Conservation (phyloP, 2,329 filamentous ascomycete genomes). For the Pestalotiopsis sp. region DNA sequence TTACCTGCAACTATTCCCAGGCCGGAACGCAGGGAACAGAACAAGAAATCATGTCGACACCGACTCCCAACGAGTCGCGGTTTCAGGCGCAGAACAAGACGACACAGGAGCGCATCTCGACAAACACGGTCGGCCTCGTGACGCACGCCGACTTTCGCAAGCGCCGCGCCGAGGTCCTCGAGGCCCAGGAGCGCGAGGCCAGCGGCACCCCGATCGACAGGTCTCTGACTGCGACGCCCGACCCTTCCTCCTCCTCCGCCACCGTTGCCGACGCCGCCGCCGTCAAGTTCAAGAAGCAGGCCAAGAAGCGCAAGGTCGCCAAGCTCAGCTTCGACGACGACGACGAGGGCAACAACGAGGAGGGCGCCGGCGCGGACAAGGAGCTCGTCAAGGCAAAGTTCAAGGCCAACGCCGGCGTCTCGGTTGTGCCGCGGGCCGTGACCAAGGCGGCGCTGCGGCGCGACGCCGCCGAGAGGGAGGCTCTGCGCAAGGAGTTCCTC, state of each 20-base stretch:
- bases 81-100: conserved; percentile 78
- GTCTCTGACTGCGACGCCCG: conserved; percentile 50
- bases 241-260: conserved; percentile 37
- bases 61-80: conserved; percentile 43
- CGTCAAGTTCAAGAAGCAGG: conserved; percentile 38
- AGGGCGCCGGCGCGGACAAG: conserved; percentile 10
- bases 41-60: conserved; percentile 20
- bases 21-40: not conserved
- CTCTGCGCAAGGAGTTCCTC: conserved; percentile 78
- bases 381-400: conserved; percentile 48
- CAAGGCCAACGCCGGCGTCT: conserved; percentile 62
- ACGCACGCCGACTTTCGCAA: conserved; percentile 94
- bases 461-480: conserved; percentile 74
- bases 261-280: conserved; percentile 24
- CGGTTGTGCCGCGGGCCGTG: conserved; percentile 66
- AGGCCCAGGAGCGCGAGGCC: conserved; percentile 83
- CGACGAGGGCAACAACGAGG: conserved; percentile 51
- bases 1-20: not conserved
- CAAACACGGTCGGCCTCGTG: conserved; percentile 87
- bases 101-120: conserved; percentile 80
- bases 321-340: conserved; percentile 69
- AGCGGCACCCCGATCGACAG: conserved; percentile 39
- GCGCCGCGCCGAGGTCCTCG: conserved; percentile 89
- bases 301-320: conserved; percentile 48
- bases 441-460: conserved; percentile 75